Conservation (phyloP, 2,329 filamentous ascomycete genomes). For the Fusarium bactridioides region DNA sequence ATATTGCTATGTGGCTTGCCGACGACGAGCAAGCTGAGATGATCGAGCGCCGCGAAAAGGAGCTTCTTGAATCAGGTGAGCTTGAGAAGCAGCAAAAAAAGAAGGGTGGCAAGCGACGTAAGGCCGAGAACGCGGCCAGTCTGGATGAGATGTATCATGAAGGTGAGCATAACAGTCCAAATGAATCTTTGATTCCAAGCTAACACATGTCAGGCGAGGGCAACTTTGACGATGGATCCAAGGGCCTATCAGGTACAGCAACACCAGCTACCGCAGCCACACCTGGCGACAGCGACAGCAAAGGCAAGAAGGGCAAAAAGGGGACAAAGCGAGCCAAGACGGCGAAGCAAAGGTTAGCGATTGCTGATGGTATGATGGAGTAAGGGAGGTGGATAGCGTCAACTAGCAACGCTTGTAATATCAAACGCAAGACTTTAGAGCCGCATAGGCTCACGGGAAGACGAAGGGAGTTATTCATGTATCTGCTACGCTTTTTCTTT, state of each 20-base stretch:
- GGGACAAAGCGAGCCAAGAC: conserved; percentile 66
- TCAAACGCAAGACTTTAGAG: conserved; percentile 26
- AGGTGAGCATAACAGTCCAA: conserved; percentile 68
- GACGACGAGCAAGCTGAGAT: conserved; percentile 96
- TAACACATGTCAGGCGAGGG: conserved; percentile 77
- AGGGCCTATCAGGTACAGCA: conserved; percentile 63
- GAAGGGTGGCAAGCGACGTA: conserved; percentile 66
- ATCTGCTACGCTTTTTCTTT: conserved; percentile 10
- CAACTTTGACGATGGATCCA: conserved; percentile 88
- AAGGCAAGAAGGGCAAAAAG: conserved; percentile 67
- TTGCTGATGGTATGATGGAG: conserved; percentile 66
- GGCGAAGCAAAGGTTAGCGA: conserved; percentile 72
- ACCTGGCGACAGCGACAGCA: conserved; percentile 68
- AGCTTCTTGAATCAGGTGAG: conserved; percentile 78
- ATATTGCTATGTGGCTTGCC: conserved; percentile 98
- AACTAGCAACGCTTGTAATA: conserved; percentile 34
- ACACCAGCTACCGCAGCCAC: conserved; percentile 89
- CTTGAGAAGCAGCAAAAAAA: conserved; percentile 70
- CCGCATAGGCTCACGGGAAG: conserved; percentile 18
- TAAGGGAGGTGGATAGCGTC: conserved; percentile 23
- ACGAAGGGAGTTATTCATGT: conserved; percentile 30
- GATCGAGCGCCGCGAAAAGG: conserved; percentile 91
- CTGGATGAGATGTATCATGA: conserved; percentile 99
- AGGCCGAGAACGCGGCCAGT: conserved; percentile 65
- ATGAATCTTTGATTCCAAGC: not conserved